Conservation (phyloP, 2,329 filamentous ascomycete species). For the Zalaria sp. region DNA sequence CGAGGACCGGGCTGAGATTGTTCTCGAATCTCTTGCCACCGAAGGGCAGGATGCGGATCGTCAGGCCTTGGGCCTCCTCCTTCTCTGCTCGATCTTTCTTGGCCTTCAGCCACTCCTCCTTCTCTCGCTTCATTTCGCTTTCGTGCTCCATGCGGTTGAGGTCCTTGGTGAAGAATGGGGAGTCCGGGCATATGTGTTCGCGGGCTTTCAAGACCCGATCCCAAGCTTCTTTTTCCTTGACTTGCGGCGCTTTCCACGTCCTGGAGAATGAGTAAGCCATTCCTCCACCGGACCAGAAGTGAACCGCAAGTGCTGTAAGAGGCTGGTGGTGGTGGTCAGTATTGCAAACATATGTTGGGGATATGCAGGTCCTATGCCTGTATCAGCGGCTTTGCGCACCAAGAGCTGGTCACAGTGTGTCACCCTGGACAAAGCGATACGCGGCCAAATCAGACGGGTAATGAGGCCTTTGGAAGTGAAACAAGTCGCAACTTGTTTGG, state of each 20-base stretch:
- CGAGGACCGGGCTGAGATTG: neutral
- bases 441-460: too few relatives aligned
- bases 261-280: conserved; percentile 4
- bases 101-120: conserved; percentile 1
- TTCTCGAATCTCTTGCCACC: conserved; percentile 7
- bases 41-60: conserved; percentile 5
- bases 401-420: too few relatives aligned
- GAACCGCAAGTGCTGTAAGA: too few relatives aligned
- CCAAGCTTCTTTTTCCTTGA: conserved; percentile 7
- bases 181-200: conserved; percentile 12
- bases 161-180: conserved; percentile 11
- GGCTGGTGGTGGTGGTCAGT: too few relatives aligned
- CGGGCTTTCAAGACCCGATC: conserved; percentile 10
- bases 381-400: too few relatives aligned
- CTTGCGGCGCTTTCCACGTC: conserved; percentile 8
- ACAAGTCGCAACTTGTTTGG: too few relatives aligned
- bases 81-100: neutral
- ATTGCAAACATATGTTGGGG: too few relatives aligned
- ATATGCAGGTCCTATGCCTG: too few relatives aligned
- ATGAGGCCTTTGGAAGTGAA: too few relatives aligned
- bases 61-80: neutral
- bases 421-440: too few relatives aligned
- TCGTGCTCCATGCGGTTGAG: conserved; percentile 13
- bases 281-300: too few relatives aligned
- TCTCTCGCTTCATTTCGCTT: conserved; percentile 9